Conservation (phyloP, 495 filamentous ascomycete species). For the Neurospora sp. region DNA sequence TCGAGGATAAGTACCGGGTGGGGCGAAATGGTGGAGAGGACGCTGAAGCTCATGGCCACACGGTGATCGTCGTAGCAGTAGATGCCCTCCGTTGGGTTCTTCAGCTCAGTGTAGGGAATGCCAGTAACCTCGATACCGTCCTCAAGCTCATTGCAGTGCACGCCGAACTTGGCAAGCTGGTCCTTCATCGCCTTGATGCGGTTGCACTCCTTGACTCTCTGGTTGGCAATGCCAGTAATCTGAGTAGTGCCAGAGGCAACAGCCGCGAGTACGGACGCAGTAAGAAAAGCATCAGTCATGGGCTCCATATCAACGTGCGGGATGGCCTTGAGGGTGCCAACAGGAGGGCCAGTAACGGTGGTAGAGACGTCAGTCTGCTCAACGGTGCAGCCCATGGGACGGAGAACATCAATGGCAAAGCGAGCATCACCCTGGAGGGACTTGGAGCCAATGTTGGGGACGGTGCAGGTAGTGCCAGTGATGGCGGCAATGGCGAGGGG, state of each 20-base stretch:
- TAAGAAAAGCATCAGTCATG: constrained; percentile 98
- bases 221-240: constrained; percentile 96
- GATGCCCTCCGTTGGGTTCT: constrained; percentile 55
- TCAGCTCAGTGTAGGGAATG: constrained; percentile 48
- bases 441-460: constrained; percentile 87
- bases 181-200: constrained; percentile 94
- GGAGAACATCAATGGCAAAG: constrained; percentile 84
- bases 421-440: constrained; percentile 93
- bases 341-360: constrained; percentile 80
- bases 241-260: constrained; percentile 76
- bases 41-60: constrained; percentile 95
- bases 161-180: constrained; percentile 91
- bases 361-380: constrained; percentile 78
- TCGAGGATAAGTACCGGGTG: constrained; percentile 70
- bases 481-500: constrained; percentile 92
- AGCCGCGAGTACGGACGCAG: constrained; percentile 85
- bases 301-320: constrained; percentile 86
- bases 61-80: constrained; percentile 98
- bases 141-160: constrained; percentile 74
- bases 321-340: constrained; percentile 60
- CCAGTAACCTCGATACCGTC: constrained; percentile 87
- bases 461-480: constrained; percentile 85
- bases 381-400: constrained; percentile 89
- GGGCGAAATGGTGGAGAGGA: constrained; percentile 72
- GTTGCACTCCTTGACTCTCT: constrained; percentile 97